These are phyloP conservation scores for Stephania yunnanensis DNA, from an alignment of 164 flowering plant species.

Conservation along the genomic window DNA sequence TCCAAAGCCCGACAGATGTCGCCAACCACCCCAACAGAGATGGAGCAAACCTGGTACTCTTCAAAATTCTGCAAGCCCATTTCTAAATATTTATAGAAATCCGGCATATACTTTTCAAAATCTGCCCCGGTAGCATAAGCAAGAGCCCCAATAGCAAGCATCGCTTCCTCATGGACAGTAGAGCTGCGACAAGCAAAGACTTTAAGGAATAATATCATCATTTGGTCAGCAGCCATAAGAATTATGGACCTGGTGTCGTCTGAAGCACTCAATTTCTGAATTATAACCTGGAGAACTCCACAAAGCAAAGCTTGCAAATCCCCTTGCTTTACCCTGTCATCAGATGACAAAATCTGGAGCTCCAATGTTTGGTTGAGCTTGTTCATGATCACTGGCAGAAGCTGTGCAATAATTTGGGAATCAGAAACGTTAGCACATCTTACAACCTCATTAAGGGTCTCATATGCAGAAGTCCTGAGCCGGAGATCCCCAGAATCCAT, in stretches of 20 bases:
- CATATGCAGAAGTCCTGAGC: conserved; percentile 74
- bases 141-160: conserved; percentile 86
- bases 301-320: conserved; percentile 75
- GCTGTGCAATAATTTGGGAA: conserved; percentile 44
- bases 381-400: conserved; percentile 60
- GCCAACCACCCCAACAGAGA: conserved; percentile 82
- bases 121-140: conserved; percentile 76
- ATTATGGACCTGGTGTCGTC: conserved; percentile 51
- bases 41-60: conserved; percentile 82
- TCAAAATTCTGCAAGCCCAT: conserved; percentile 83
- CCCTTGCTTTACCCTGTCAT: conserved; percentile 76
- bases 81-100: conserved; percentile 64
- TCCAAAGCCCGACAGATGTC: conserved; percentile 82
- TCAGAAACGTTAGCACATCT: conserved; percentile 56
- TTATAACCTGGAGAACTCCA: conserved; percentile 73
- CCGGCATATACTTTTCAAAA: conserved; percentile 69
- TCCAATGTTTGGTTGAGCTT: conserved; percentile 59
- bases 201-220: conserved; percentile 62
- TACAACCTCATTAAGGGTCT: conserved; percentile 72
- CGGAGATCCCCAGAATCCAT: conserved; percentile 55
- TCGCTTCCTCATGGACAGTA: conserved; percentile 87
- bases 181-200: conserved; percentile 77
- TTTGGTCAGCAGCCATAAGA: conserved; percentile 60
- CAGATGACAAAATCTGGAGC: conserved; percentile 54
- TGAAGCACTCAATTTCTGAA: conserved; percentile 59